These are phyloP conservation scores for Pichia sp. DNA, from an alignment of 1,139 yeast genomes.

Conservation along the genomic window DNA sequence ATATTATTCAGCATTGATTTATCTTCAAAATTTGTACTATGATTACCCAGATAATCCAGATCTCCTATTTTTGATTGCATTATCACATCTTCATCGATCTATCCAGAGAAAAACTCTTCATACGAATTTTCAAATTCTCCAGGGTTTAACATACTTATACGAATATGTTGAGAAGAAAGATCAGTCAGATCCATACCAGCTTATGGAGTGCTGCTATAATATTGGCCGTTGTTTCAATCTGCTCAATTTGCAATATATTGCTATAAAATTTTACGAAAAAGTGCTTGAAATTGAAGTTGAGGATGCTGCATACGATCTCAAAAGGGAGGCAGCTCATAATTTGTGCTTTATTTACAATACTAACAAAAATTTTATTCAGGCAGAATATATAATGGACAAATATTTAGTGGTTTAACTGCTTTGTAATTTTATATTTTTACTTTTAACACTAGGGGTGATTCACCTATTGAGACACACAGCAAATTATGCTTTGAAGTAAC, in stretches of 20 bases:
- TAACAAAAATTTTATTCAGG: slow-evolving; percentile 64
- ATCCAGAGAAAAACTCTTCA: slow-evolving; percentile 84
- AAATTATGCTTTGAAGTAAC: too few species aligned
- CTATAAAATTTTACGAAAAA: slow-evolving; percentile 61
- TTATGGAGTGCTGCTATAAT: slow-evolving; percentile 77
- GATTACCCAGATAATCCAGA: slow-evolving; percentile 69
- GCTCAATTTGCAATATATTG: slow-evolving; percentile 66
- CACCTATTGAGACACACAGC: too few species aligned
- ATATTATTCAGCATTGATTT: slow-evolving; percentile 70
- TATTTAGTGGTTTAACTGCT: slow-evolving; percentile 32
- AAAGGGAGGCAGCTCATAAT: slow-evolving; percentile 80
- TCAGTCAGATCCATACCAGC: slow-evolving; percentile 41
- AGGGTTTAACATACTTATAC: slow-evolving; percentile 70
- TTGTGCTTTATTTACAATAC: slow-evolving; percentile 64
- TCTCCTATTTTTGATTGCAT: slow-evolving; percentile 64
- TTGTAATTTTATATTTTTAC: too few species aligned
- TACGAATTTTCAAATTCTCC: slow-evolving; percentile 79
- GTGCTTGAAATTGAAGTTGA: slow-evolving; percentile 41
- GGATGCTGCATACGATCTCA: slow-evolving; percentile 42
- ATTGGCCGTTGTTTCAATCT: slow-evolving; percentile 81
- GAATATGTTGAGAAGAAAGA: slow-evolving; percentile 54
- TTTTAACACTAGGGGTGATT: too few species aligned
- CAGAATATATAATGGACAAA: slow-evolving; percentile 54
- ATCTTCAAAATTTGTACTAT: slow-evolving; percentile 55
- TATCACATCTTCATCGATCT: slow-evolving; percentile 84